phyloP scores from a whole-genome alignment of 1,284 basidiomycete genomes.

The Paramarasmius palmivorus region DNA sequence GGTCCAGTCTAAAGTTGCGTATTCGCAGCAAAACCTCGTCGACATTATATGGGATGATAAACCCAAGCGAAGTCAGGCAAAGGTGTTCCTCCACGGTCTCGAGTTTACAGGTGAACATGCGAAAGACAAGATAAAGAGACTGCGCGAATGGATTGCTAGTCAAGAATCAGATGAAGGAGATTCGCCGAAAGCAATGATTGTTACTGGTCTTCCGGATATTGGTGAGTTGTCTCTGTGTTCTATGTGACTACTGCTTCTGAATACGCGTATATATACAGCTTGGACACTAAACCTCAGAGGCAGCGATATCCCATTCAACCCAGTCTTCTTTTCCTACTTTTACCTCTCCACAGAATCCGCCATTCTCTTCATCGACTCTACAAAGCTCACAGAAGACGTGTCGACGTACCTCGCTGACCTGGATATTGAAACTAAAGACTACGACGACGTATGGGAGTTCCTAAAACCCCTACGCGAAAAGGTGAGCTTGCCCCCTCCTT shows the following conservation, averaged over 20 bases:
- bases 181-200: too few relatives aligned
- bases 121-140: constrained; percentile 52
- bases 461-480: too few relatives aligned
- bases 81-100: constrained; percentile 74
- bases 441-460: constrained; percentile 82
- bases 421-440: constrained; percentile 61
- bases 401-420: constrained; percentile 59
- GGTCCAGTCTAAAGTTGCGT: constrained; percentile 60
- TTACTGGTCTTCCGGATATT: too few relatives aligned
- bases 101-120: constrained; percentile 75
- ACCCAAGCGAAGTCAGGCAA: constrained; percentile 65
- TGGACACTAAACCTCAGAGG: constrained; percentile 88
- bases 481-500: constrained; percentile 42
- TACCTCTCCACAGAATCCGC: constrained; percentile 64
- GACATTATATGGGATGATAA: constrained; percentile 84
- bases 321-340: constrained; percentile 85
- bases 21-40: constrained; percentile 80
- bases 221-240: constrained; percentile 41
- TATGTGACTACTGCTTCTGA: neutral
- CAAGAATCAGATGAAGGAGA: too few relatives aligned
- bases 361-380: constrained; percentile 67
- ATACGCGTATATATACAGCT: constrained; percentile 38
- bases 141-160: constrained; percentile 76
- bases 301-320: constrained; percentile 84
- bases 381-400: constrained; percentile 59